Conservation (phyloP, 768 basidiomycete species). For the Termitomyces titanicus region DNA sequence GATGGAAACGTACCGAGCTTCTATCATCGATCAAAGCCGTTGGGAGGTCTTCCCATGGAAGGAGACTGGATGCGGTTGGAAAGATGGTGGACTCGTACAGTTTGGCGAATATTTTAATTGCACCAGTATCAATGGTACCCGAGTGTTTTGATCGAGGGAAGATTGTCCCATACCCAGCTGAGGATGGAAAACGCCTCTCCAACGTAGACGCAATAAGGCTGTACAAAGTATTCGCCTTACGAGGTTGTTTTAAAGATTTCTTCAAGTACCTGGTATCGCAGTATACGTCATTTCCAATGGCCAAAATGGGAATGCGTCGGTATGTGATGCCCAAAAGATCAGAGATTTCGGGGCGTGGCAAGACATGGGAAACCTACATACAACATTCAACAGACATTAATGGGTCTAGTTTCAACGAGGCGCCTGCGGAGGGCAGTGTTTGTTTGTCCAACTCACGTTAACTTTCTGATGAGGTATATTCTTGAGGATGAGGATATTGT, state of each 20-base stretch:
- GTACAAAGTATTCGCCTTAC: background rate
- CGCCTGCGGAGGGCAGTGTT: background rate
- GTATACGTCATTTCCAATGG: conserved; percentile 60
- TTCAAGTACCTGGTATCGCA: conserved; percentile 44
- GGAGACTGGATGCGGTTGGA: conserved; percentile 29
- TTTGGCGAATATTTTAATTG: conserved; percentile 45
- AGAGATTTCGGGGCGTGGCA: conserved; percentile 56
- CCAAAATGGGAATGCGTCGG: conserved; percentile 56
- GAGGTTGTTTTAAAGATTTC: background rate
- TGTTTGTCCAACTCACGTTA: conserved; percentile 30
- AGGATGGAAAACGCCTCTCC: conserved; percentile 51
- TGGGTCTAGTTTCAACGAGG: background rate
- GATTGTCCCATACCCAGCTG: conserved; percentile 43
- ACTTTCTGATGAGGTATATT: conserved; percentile 44
- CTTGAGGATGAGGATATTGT: conserved; percentile 48
- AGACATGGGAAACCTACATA: conserved; percentile 42
- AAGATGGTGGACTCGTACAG: conserved; percentile 48
- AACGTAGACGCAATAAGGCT: conserved; percentile 48
- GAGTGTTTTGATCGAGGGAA: conserved; percentile 44
- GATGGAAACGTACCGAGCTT: conserved; percentile 31
- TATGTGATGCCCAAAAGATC: conserved; percentile 49
- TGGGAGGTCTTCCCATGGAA: conserved; percentile 49
- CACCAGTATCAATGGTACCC: conserved; percentile 37
- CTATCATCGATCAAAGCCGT: conserved; percentile 47
- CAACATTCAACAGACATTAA: background rate